Evolutionary conservation across 1,284 basidiomycete species (phyloP), one percentile per base, ranked within the genome.

Genomic region (Agroathelia rolfsii): DNA sequence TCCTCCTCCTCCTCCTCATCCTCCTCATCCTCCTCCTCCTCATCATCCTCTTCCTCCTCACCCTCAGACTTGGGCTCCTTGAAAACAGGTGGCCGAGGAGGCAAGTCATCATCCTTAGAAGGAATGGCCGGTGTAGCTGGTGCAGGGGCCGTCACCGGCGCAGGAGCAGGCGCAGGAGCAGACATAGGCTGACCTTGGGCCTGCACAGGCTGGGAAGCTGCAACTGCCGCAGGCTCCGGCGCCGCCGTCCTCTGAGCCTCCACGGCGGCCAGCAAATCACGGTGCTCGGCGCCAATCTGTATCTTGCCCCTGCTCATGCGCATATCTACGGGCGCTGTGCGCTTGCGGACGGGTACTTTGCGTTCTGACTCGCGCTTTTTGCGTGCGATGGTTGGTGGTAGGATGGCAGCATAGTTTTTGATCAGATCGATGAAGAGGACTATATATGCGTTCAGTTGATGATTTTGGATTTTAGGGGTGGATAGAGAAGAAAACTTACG

Each of bases 261-360:
- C 76, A 81, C 33, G 94, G 94, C 19, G 95, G 95, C 1, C 89
- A 89, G 42, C 90, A 95, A 53, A 85, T 99, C 14, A 98, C 95
- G 1, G 67, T 98, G 4, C 73, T 96, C 2, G 95, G 95, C 5
- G 73, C 82, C 27, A 84, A 89, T 51, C 97, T 99, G 61, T 72
- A 82, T 47, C 63, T 76, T 0, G 66, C 72, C 24, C 49, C 87
- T 67, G 45, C 74, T 82, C 54, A 87, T 68, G 29, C 89, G 77
- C 75, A 92, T 80, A 56, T 96, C 93, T 27, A 95, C 65, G 0
- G 83, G 81, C 1, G 81, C 80, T 1, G 92, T 94, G 32, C 87
- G 80, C 51, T 93, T 94, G 27, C 90, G 72, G 14, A 76, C 52
- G 4, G 87, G 89, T 34, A 83, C 65, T 38, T 76, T 78, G 30